Evolutionary conservation across 2,329 filamentous ascomycete species (phyloP), one percentile per base, ranked within the genome.

Genomic region (Aspergillus felis): DNA sequence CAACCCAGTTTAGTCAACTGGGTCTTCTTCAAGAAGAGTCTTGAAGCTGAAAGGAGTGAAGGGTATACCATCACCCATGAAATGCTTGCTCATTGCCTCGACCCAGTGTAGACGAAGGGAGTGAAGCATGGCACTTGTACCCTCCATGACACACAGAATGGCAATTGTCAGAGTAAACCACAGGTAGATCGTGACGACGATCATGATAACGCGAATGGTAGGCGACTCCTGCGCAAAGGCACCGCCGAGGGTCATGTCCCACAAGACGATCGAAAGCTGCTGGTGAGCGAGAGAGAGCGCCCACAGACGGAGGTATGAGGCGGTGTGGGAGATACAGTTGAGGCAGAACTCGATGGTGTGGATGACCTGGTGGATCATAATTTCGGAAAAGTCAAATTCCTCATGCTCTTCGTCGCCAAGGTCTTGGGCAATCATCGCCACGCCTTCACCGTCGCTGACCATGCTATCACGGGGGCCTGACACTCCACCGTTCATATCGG

Each of bases 281-380:
- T 99, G 94, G 81, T 99, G 94, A 32, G 94, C 94, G 59, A 99
- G 87, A 1, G 94, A 99, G 67, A 99, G 78, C 32, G 94, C 94
- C 94, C 94, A 99, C 48, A 99, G 89, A 81, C 94, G 94, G 50
- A 99, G 89, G 78, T 99, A 99, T 1, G 94, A 99, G 4, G 94
- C 94, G 4, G 95, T 99, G 79, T 99, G 94, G 29, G 94, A 99
- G 62, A 99, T 93, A 75, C 93, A 97, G 82, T 99, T 99, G 68
- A 99, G 84, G 74, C 94, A 99, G 81, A 99, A 99, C 83, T 99
- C 92, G 70, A 97, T 97, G 20, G 93, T 97, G 80, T 97, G 95
- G 71, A 99, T 99, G 73, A 97, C 86, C 76, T 99, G 94, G 78
- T 99, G 94, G 71, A 99, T 99, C 92, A 99, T 97, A 62, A 92